phyloP scores from a whole-genome alignment of 2,329 filamentous ascomycete genomes.

The Paraphaeosphaeria minitans region DNA sequence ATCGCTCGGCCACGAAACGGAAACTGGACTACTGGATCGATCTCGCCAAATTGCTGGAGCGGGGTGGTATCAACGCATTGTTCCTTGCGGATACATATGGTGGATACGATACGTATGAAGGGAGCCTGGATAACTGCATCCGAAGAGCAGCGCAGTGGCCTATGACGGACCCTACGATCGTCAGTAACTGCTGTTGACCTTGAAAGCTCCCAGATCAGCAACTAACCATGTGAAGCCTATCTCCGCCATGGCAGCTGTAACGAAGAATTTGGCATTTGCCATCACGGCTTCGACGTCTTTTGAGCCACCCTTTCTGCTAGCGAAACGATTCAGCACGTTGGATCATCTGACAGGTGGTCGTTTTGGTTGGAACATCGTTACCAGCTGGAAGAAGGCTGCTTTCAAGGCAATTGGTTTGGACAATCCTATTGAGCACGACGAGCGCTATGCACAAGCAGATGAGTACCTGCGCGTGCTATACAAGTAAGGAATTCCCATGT shows the following conservation, averaged over 20 bases:
- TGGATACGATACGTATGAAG: conserved; percentile 67
- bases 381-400: conserved; percentile 65
- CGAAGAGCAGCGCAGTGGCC: conserved; percentile 68
- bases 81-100: conserved; percentile 71
- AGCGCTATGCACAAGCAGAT: conserved; percentile 64
- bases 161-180: conserved; percentile 67
- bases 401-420: conserved; percentile 67
- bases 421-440: conserved; percentile 63
- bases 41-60: conserved; percentile 65
- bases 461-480: conserved; percentile 67
- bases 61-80: conserved; percentile 66
- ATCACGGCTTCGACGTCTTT: conserved; percentile 69
- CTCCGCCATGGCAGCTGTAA: conserved; percentile 69
- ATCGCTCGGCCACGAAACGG: conserved; percentile 66
- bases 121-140: conserved; percentile 65
- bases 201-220: background rate
- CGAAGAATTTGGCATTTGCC: conserved; percentile 66
- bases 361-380: conserved; percentile 72
- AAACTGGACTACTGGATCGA: conserved; percentile 68
- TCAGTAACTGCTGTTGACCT: conserved; percentile 40
- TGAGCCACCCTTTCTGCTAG: conserved; percentile 65
- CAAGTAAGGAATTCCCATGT: conserved; percentile 50
- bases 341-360: conserved; percentile 67
- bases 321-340: conserved; percentile 65
- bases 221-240: conserved; percentile 39